Percentiles rank a stretch among this genome's conserved stretches.
Evolutionary conservation across 1,284 basidiomycete species (phyloP).

Genomic region (Ceratobasidium sp.): DNA sequence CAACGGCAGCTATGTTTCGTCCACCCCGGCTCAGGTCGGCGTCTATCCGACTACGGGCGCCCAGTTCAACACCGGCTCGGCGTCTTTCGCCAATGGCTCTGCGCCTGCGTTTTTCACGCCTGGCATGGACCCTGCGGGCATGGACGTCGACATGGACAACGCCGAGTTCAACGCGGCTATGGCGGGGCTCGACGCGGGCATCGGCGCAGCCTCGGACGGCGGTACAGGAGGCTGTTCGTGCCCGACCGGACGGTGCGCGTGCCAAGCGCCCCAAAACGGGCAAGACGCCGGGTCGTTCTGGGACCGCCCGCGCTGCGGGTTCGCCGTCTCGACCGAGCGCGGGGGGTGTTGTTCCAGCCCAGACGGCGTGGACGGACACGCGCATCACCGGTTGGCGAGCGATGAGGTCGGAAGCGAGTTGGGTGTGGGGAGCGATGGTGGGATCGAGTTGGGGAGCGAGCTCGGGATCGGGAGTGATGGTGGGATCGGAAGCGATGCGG

Average conservation of each 20-base stretch:
- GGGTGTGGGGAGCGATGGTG: conserved; percentile 34
- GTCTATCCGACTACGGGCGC: neutral
- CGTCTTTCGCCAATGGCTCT: neutral
- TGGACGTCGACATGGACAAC: conserved; percentile 42
- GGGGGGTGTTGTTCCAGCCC: conserved; percentile 12
- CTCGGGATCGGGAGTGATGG: conserved; percentile 37
- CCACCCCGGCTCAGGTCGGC: conserved; percentile 1
- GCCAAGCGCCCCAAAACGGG: conserved; percentile 12
- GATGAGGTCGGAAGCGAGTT: conserved; percentile 40
- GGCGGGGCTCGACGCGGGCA: conserved; percentile 35
- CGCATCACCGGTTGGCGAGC: conserved; percentile 22
- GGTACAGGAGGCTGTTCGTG: neutral
- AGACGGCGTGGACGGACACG: conserved; percentile 29
- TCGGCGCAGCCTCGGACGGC: conserved; percentile 8
- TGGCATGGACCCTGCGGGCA: conserved; percentile 16
- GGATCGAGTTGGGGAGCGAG: conserved; percentile 28
- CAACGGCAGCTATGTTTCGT: neutral
- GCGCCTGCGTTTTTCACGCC: conserved; percentile 15
- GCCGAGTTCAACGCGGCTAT: conserved; percentile 39
- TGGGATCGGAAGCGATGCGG: conserved; percentile 11
- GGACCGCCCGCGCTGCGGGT: conserved; percentile 38
- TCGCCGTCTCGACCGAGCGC: conserved; percentile 42
- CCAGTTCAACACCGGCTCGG: neutral
- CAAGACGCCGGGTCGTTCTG: conserved; percentile 7
- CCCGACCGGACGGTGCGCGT: neutral